These are phyloP conservation scores for Schrenkiella parvula DNA, from an alignment of 345 rosid genomes.

Conservation along the genomic window DNA sequence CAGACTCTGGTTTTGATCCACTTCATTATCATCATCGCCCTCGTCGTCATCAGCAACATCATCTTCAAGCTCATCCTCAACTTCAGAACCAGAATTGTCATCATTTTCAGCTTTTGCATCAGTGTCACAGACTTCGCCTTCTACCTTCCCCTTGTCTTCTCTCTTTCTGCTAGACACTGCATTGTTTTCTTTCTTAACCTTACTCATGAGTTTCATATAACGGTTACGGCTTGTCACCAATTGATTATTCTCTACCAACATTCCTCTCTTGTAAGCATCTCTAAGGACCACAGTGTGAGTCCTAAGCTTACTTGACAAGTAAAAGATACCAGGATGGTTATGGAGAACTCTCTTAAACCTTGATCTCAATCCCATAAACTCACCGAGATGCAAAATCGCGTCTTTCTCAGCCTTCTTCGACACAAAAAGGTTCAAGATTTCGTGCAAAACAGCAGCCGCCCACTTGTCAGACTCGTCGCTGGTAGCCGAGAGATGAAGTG, in stretches of 20 bases:
- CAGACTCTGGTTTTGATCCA: slow-evolving; percentile 8
- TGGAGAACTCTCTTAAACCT: slow-evolving; percentile 84
- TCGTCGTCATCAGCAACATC: slow-evolving; percentile 29
- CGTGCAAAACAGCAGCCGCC: slow-evolving; percentile 69
- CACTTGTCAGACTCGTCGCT: slow-evolving; percentile 83
- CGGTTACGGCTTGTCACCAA: slow-evolving; percentile 50
- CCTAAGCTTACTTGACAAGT: slow-evolving; percentile 63
- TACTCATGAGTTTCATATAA: slow-evolving; percentile 80
- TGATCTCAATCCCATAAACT: slow-evolving; percentile 71
- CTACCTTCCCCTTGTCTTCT: slow-evolving; percentile 37
- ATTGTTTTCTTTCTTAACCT: slow-evolving; percentile 41
- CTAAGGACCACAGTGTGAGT: slow-evolving; percentile 71
- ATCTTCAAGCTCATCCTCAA: slow-evolving; percentile 24
- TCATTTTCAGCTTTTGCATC: slow-evolving; percentile 43
- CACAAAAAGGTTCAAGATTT: slow-evolving; percentile 68
- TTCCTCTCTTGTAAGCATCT: slow-evolving; percentile 74
- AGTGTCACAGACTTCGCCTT: slow-evolving; percentile 35
- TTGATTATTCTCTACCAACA: slow-evolving; percentile 56
- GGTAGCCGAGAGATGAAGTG: slow-evolving; percentile 46
- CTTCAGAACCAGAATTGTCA: slow-evolving; percentile 38
- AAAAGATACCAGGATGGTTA: slow-evolving; percentile 70
- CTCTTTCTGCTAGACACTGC: slow-evolving; percentile 33
- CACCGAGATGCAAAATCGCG: slow-evolving; percentile 51
- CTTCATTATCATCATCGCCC: slow-evolving; percentile 34
- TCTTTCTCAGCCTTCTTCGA: slow-evolving; percentile 72